phyloP scores from a whole-genome alignment of 2,329 filamentous ascomycete genomes.

The Colletotrichum lupini region DNA sequence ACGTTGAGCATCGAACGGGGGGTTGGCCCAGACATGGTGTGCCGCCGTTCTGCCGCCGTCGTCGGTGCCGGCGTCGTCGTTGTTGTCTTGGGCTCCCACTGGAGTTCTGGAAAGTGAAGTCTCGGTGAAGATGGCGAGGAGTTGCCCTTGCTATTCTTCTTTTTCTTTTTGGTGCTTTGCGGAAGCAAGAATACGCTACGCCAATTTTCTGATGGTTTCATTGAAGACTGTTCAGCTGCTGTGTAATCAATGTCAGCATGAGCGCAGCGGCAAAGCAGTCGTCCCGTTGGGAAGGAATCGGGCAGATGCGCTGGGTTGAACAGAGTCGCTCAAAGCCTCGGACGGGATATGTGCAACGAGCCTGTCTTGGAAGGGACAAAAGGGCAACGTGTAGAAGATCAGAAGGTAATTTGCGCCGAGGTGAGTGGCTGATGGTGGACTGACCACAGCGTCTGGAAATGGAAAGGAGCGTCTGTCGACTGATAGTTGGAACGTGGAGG shows the following conservation, averaged over 20 bases:
- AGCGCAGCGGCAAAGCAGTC: slow-evolving; percentile 7
- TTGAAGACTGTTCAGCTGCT: slow-evolving; percentile 19
- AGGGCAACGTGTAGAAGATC: background rate
- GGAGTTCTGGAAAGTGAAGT: slow-evolving; percentile 6
- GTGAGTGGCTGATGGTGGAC: slow-evolving; percentile 16
- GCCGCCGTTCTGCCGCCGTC: slow-evolving; percentile 6
- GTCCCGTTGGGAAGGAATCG: background rate
- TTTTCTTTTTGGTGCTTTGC: slow-evolving; percentile 33
- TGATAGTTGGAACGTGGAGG: background rate
- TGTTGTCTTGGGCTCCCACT: slow-evolving; percentile 1
- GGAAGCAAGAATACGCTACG: slow-evolving; percentile 31
- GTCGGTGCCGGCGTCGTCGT: too few species aligned
- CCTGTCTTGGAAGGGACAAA: background rate
- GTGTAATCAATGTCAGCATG: slow-evolving; percentile 19
- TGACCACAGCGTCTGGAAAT: slow-evolving; percentile 23
- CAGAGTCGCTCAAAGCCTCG: background rate
- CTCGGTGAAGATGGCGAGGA: slow-evolving; percentile 13
- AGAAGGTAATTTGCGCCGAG: background rate
- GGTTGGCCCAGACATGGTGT: slow-evolving; percentile 29
- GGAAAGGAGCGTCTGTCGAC: slow-evolving; percentile 21
- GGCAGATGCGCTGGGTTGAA: background rate
- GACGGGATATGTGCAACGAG: background rate
- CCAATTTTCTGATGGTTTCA: slow-evolving; percentile 32
- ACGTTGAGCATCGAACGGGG: slow-evolving; percentile 41
- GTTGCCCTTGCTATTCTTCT: slow-evolving; percentile 20